Percentiles rank a stretch among this genome's conserved stretches.
Evolutionary conservation across 257 asterid species (phyloP).

Genomic region (Paraleonurus japonicus): DNA sequence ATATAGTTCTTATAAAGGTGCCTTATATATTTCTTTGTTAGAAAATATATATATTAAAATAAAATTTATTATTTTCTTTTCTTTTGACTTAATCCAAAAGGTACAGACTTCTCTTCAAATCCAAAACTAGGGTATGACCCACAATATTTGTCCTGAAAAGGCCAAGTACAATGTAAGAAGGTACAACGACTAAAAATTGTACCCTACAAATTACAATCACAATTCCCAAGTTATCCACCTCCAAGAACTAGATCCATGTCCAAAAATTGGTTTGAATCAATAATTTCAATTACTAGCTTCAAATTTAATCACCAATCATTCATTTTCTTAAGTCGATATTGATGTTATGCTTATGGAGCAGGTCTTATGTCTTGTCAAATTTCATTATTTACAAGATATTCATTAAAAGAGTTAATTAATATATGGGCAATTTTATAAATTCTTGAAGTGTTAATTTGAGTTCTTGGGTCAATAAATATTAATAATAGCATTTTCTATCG

Average conservation of each 20-base stretch:
- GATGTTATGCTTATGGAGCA: background rate
- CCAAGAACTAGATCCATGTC: background rate
- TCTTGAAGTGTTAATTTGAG: too few relatives aligned
- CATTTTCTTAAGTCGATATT: background rate
- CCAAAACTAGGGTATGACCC: slow-evolving; percentile 12
- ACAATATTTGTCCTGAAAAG: slow-evolving; percentile 14
- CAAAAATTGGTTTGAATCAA: background rate
- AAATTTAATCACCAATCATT: background rate
- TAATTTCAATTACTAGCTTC: background rate
- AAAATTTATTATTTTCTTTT: background rate
- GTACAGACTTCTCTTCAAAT: background rate
- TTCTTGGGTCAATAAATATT: too few relatives aligned
- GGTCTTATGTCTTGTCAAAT: background rate
- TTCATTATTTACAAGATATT: background rate
- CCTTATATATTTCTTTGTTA: too few relatives aligned
- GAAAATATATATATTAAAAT: background rate
- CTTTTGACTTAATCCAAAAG: background rate
- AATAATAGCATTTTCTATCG: too few relatives aligned
- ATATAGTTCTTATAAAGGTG: too few relatives aligned
- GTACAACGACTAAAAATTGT: background rate
- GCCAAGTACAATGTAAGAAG: slow-evolving; percentile 28
- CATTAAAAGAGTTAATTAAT: background rate
- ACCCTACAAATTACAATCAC: slow-evolving; percentile 11
- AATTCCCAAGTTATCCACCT: background rate
- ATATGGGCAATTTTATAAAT: too few relatives aligned